A percentile compares a stretch with the other conserved stretches of the same genome.
phyloP scores from a whole-genome alignment of 2,329 filamentous ascomycete species.

The Zymoseptoria pseudotritici region DNA sequence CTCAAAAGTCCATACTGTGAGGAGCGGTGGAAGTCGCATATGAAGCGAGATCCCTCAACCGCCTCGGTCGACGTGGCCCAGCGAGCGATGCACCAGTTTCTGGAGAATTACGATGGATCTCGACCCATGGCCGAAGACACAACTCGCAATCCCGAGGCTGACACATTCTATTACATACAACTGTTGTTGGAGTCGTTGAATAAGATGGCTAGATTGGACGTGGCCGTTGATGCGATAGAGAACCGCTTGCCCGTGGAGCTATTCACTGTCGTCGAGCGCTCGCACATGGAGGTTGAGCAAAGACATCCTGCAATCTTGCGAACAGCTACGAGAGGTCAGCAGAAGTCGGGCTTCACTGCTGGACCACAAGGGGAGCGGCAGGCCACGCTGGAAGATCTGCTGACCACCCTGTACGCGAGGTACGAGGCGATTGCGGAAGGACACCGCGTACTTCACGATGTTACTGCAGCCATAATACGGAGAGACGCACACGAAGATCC shows the following conservation, averaged over 20 bases:
- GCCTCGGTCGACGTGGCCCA: conserved; percentile 39
- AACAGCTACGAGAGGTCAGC: conserved; percentile 42
- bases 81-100: conserved; percentile 48
- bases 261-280: conserved; percentile 89
- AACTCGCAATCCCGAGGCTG: conserved; percentile 85
- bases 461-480: conserved; percentile 75
- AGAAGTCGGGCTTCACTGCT: conserved; percentile 29
- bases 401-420: conserved; percentile 90
- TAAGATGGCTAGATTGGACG: conserved; percentile 77
- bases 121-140: conserved; percentile 70
- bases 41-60: conserved; percentile 43
- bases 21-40: conserved; percentile 82
- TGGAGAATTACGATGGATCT: conserved; percentile 50
- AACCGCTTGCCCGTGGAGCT: conserved; percentile 89
- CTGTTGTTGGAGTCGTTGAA: conserved; percentile 83
- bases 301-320: conserved; percentile 77
- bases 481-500: conserved; percentile 60
- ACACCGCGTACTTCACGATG: conserved; percentile 87
- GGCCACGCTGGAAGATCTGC: conserved; percentile 80
- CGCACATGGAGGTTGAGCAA: conserved; percentile 86
- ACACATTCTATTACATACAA: conserved; percentile 89
- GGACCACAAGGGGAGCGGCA: conserved; percentile 36
- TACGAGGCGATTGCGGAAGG: conserved; percentile 96
- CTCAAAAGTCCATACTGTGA: conserved; percentile 97
- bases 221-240: conserved; percentile 82